Evolutionary conservation across 2,329 filamentous ascomycete species (phyloP).

Genomic region (Helminthosporium solani): DNA sequence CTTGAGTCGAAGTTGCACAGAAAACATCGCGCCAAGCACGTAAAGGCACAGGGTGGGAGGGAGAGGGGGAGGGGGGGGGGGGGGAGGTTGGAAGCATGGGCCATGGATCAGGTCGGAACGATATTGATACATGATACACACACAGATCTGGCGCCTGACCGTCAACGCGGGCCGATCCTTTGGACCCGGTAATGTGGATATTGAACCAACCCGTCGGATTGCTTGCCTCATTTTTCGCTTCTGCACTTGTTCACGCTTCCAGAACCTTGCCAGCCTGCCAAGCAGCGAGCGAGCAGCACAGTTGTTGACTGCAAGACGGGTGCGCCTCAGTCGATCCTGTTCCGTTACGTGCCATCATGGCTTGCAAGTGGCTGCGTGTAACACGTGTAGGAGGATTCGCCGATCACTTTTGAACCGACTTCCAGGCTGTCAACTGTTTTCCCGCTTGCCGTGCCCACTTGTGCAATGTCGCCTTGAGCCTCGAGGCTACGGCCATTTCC

Average conservation of each 20-base stretch:
- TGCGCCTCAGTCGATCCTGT: constrained; percentile 18
- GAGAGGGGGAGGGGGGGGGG: constrained; percentile 13
- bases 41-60: constrained; percentile 15
- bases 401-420: constrained; percentile 15
- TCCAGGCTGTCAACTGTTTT: neutral
- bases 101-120: constrained; percentile 26
- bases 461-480: neutral
- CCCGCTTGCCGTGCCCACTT: neutral
- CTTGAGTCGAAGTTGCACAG: constrained; percentile 29
- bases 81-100: constrained; percentile 6
- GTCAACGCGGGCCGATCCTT: constrained; percentile 30
- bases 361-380: constrained; percentile 24
- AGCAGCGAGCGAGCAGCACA: constrained; percentile 6
- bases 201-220: constrained; percentile 17
- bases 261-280: constrained; percentile 9
- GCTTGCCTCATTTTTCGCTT: constrained; percentile 18
- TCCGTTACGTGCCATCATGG: constrained; percentile 25
- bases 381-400: constrained; percentile 15
- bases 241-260: constrained; percentile 21
- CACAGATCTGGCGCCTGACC: constrained; percentile 32
- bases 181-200: constrained; percentile 17
- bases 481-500: neutral
- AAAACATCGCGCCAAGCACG: constrained; percentile 40
- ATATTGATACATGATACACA: constrained; percentile 28
- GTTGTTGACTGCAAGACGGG: constrained; percentile 14